phyloP scores from a whole-genome alignment of 345 rosid species.

The Corchorus capsularis region DNA sequence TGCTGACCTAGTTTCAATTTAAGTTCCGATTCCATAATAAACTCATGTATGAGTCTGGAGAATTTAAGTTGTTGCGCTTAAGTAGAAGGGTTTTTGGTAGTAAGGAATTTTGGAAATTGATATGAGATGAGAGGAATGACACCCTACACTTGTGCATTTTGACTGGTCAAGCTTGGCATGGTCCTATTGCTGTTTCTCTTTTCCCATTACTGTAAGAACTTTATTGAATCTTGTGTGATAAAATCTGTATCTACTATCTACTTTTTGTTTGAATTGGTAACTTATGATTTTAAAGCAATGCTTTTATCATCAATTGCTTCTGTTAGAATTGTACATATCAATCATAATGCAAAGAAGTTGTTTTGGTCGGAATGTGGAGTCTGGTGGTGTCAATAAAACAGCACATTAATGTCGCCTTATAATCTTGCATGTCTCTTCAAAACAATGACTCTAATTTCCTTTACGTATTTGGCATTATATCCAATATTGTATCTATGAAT shows the following conservation, averaged over 20 bases:
- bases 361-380: not conserved
- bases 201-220: not conserved
- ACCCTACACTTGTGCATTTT: not conserved
- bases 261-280: too few species aligned
- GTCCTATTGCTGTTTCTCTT: not conserved
- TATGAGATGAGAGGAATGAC: not conserved
- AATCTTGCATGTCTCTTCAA: not conserved
- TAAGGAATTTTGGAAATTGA: not conserved
- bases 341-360: not conserved
- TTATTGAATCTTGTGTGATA: not conserved
- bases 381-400: not conserved
- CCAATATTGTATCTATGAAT: not conserved
- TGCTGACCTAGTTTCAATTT: not conserved
- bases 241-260: too few species aligned
- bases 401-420: not conserved
- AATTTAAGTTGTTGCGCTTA: not conserved
- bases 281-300: not conserved
- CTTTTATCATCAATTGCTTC: not conserved
- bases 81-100: not conserved
- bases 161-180: conserved; percentile 5
- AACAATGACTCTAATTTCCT: conserved; percentile 2
- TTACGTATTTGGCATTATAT: not conserved
- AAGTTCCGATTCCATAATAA: not conserved
- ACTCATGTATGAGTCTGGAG: not conserved
- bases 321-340: not conserved